Base-by-base conservation (phyloP, 768 basidiomycete genomes). In the Nidularia pulvinata region DNA sequence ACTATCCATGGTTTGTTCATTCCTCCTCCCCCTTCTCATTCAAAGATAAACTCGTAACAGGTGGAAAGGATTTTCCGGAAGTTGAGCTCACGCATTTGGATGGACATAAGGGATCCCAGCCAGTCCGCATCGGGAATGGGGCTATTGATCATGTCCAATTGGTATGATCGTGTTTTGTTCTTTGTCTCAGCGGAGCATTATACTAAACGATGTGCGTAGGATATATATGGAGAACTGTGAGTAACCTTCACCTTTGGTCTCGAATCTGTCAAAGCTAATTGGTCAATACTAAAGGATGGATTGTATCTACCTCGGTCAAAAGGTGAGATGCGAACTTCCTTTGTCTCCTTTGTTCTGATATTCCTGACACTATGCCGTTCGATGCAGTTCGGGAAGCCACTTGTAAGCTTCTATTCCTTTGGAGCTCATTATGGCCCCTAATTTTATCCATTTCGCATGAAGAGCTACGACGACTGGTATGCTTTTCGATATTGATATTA, bases 281-380 rank as follows among this genome's bases (percentile, higher is more conserved):
- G 7, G 33, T 51, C 1, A 49, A 50, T 30, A 44, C 48, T 55
- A 32, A 51, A 91, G 90, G 48, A 88, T 96, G 90, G 95, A 97
- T 75, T 94, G 90, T 83, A 92, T 98, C 57, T 98, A 98, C 67
- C 83, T 98, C 19, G 88, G 93, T 4, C 95, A 98, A 70, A 98
- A 98, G 83, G 89, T 86, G 4, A 30, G 25, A 30, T 30, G 25
- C 25, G 25, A 30, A 30, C 4, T 4, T 30, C 25, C 25, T 30
- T 30, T 30, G 25, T 30, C 25, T 30, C 25, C 4, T 30, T 30
- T 30, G 25, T 4, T 37, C 14, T 72, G 42, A 19, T 36, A 22
- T 13, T 55, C 35, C n/a, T 51, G 45, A 19, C 49, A 33, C 13
- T 22, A 16, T 10, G 37, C 14, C 16, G 5, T 35, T 39, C 5